phyloP scores from a whole-genome alignment of 78 protist genomes.

The Polysphondylium violaceum region DNA sequence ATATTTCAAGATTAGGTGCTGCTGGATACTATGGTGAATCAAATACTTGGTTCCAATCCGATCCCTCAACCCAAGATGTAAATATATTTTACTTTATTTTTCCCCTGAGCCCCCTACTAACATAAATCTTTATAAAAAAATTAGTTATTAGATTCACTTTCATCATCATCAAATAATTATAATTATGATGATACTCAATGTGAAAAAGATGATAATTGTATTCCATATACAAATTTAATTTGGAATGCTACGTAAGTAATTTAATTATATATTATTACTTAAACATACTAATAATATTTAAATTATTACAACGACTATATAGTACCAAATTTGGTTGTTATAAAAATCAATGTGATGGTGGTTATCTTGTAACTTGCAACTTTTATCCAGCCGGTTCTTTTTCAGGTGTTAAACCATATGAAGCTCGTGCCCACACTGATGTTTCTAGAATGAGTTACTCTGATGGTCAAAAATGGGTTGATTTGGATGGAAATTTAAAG shows the following conservation, averaged over 20 bases:
- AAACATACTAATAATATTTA: not conserved
- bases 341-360: conserved; percentile 9
- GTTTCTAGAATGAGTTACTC: not conserved
- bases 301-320: not conserved
- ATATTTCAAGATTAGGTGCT: not conserved
- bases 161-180: not conserved
- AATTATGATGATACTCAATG: conserved; percentile 54
- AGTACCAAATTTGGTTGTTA: conserved; percentile 40
- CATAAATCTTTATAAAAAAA: too few species aligned
- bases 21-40: conserved; percentile 37
- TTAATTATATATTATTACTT: not conserved
- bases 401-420: conserved; percentile 64
- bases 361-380: conserved; percentile 36
- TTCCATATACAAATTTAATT: conserved; percentile 50
- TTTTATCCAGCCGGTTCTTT: conserved; percentile 57
- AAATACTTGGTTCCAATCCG: not conserved
- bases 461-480: not conserved
- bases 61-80: conserved; percentile 28
- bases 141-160: conserved; percentile 3
- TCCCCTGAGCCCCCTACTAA: too few species aligned
- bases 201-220: conserved; percentile 26
- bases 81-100: not conserved
- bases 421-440: conserved; percentile 19
- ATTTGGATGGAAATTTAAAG: not conserved
- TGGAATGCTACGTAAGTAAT: conserved; percentile 28